Evolutionary conservation across 139 green algal genomes (phyloP), one percentile per base, ranked within the genome.

Genomic region (Limnomonas spitsbergensis): DNA sequence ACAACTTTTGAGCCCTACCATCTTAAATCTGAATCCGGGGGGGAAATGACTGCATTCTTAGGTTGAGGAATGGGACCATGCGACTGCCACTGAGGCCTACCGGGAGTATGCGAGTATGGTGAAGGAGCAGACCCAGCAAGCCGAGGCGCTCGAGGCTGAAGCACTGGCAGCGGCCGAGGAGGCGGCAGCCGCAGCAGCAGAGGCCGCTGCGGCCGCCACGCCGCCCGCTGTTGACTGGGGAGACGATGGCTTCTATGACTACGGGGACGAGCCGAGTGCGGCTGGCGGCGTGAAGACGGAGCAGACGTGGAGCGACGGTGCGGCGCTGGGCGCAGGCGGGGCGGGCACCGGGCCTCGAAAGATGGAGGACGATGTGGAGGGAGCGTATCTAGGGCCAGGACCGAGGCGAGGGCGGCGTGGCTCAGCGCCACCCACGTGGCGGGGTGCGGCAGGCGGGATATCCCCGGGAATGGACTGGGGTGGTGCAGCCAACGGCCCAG

Each of bases 81-180:
- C 36, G 7, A 52, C 75, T 0, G 89, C 91, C 24, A 84, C 83
- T 38, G 83, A 77, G 1, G 84, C 87, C 0, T 93, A 92, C 79
- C 53, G 77, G 3, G 79, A 82, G 26, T 84, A 89, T 66, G 83
- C 85, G 6, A 78, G 82, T 38, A 53, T 81, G 32, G 83, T 87
- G 7, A 53, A 78, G 52, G 42, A 78, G 42, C 77, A 80, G 74
- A 77, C 73, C 29, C 24, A 83, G 71, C 69, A 82, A 34, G 66
- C 47, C 2, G 80, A 83, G 69, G 81, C 80, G 27, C 38, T 73
- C 34, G 2, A 42, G 42, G 83, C 36, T 38, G 35, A 75, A 38
- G 52, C 69, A 54, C 69, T 39, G 14, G 71, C 39, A 29, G 79
- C 53, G n/a, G 76, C 38, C 4, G 47, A 38, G 35, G 54, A 69